These are phyloP conservation scores for Hericium erinaceus DNA, from an alignment of 768 basidiomycete species.

Conservation along the genomic window DNA sequence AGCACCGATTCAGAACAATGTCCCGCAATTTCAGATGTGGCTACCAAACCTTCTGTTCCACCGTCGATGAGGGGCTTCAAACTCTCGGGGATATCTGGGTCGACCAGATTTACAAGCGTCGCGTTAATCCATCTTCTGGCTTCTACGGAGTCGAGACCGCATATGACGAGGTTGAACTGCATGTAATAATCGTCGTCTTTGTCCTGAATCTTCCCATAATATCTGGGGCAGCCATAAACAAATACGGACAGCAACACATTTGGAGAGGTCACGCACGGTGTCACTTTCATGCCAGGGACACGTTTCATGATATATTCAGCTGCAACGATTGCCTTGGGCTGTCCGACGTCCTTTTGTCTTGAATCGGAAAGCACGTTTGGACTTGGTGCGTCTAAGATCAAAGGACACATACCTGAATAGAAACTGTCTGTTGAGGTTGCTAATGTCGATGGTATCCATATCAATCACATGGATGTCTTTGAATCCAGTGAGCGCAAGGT, in stretches of 20 bases:
- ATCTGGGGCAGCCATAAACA: conserved; percentile 36
- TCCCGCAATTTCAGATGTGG: not conserved
- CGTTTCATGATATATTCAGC: conserved; percentile 96
- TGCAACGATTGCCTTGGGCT: conserved; percentile 88
- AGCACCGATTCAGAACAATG: not conserved
- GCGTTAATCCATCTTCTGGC: conserved; percentile 99
- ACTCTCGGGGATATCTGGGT: conserved; percentile 86
- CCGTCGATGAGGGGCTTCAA: conserved; percentile 97
- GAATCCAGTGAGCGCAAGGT: conserved; percentile 93
- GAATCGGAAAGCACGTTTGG: not conserved
- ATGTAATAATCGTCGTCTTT: conserved; percentile 91
- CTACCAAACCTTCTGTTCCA: conserved; percentile 83
- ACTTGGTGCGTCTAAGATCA: not conserved
- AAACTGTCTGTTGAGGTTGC: conserved; percentile 97
- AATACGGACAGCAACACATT: not conserved
- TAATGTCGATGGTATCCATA: conserved; percentile 99
- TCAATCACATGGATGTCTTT: conserved; percentile 99
- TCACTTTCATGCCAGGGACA: conserved; percentile 92
- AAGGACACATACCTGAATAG: conserved; percentile 67
- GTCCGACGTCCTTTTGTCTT: conserved; percentile 86
- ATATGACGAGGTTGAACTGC: conserved; percentile 95
- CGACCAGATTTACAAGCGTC: conserved; percentile 90
- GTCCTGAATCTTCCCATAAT: conserved; percentile 97
- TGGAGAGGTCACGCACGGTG: conserved; percentile 56
- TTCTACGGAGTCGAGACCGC: conserved; percentile 94